Evolutionary conservation across 805 yeast genomes (phyloP).

Genomic region (Teunomyces cretensis): DNA sequence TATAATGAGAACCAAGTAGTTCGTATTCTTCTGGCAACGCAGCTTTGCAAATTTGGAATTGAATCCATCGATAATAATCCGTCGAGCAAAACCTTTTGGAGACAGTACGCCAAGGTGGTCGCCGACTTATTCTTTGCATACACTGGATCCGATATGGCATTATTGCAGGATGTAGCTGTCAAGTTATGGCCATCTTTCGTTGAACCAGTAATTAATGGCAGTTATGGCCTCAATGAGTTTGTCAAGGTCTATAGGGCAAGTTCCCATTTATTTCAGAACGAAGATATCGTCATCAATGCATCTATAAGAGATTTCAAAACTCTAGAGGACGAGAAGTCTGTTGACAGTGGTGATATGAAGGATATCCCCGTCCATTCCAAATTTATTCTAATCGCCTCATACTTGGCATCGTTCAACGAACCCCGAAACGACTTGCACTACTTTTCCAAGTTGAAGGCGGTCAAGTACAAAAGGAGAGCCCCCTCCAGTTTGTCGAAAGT

Average conservation of each 20-base stretch:
- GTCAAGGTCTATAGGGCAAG: slow-evolving; percentile 34
- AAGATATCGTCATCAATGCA: slow-evolving; percentile 31
- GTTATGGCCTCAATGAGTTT: slow-evolving; percentile 26
- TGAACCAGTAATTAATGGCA: slow-evolving; percentile 23
- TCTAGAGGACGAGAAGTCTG: slow-evolving; percentile 18
- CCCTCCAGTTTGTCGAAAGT: slow-evolving; percentile 10
- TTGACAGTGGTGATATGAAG: slow-evolving; percentile 22
- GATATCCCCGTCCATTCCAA: slow-evolving; percentile 64
- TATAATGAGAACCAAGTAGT: slow-evolving; percentile 38
- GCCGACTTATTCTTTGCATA: slow-evolving; percentile 46
- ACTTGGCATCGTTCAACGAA: slow-evolving; percentile 76
- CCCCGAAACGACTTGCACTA: slow-evolving; percentile 65
- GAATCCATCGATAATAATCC: slow-evolving; percentile 13
- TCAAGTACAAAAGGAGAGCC: slow-evolving; percentile 40
- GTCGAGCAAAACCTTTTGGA: slow-evolving; percentile 32
- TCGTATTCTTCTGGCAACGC: slow-evolving; percentile 34
- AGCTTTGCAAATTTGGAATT: slow-evolving; percentile 22
- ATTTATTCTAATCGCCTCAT: slow-evolving; percentile 76
- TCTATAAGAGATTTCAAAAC: slow-evolving; percentile 26
- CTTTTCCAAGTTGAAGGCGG: slow-evolving; percentile 58
- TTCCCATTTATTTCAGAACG: slow-evolving; percentile 26
- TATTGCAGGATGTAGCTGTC: slow-evolving; percentile 30
- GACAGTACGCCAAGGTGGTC: slow-evolving; percentile 42
- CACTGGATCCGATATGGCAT: slow-evolving; percentile 43
- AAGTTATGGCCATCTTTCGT: slow-evolving; percentile 36